Evolutionary conservation across 2,329 filamentous ascomycete species (phyloP), one percentile per base, ranked within the genome.

Genomic region (Lasiodiplodia gonubiensis): DNA sequence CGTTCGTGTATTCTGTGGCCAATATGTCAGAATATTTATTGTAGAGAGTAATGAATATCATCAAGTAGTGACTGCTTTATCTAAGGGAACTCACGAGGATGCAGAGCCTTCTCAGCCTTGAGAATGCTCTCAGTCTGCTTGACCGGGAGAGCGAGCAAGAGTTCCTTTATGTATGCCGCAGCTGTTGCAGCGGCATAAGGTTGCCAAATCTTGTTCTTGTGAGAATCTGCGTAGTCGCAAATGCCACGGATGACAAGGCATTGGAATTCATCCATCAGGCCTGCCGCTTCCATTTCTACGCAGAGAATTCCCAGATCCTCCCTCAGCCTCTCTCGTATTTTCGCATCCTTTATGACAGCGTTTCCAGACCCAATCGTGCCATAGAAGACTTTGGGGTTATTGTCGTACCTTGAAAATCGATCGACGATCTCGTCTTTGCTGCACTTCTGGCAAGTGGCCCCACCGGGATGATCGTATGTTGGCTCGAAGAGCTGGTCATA

Each of bases 191-290:
- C 74, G 14, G 75, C 75, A 66, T 74, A 77, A 2, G 65, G 49
- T 33, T 75, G 74, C 74, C 74, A 77, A 2, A 63, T 33, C 10
- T 75, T 70, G 61, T 74, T 74, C 69, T 75, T 77, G 65, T 76
- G 74, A 1, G 73, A 71, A 46, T 66, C 67, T 4, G 67, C 39
- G 27, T 68, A 68, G 23, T 66, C 53, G 8, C 61, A 53, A 0
- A 65, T 54, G 2, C 67, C 70, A 42, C 63, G 60, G 14, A 68
- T 66, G 12, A 66, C 60, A 12, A 68, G 42, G 37, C 67, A 68
- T 21, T 52, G 61, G 23, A 60, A 68, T 2, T 66, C 35, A 6
- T 68, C 51, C 66, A 67, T 67, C 18, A 67, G 70, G 39, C 70
- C 57, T 21, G 39, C 39, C 7, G 39, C 39, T n/a, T 46, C 39